Conservation (phyloP, 2,329 filamentous ascomycete species). For the Clarireedia sp. region DNA sequence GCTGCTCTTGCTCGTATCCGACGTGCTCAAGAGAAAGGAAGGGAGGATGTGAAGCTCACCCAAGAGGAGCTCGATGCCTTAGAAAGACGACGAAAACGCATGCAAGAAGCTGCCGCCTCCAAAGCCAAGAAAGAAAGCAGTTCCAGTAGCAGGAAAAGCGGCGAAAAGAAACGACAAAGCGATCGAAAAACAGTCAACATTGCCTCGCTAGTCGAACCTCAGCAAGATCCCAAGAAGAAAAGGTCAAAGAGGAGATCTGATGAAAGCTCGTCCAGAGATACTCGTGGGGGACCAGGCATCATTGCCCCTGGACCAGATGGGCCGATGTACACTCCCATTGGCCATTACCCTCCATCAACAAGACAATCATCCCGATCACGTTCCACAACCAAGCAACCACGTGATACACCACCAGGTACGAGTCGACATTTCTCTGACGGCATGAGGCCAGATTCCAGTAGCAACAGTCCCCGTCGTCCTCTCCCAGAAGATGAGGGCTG, state of each 20-base stretch:
- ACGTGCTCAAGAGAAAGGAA: conserved; percentile 67
- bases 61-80: conserved; percentile 74
- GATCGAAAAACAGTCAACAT: conserved; percentile 20
- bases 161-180: conserved; percentile 23
- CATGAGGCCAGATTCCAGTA: conserved; percentile 32
- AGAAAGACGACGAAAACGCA: conserved; percentile 57
- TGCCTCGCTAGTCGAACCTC: conserved; percentile 20
- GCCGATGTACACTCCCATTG: conserved; percentile 38
- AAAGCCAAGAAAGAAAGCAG: conserved; percentile 22
- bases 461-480: conserved; percentile 28
- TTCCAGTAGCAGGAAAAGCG: conserved; percentile 20
- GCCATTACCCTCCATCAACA: conserved; percentile 31
- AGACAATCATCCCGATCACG: conserved; percentile 30
- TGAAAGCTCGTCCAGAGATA: conserved; percentile 22
- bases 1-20: conserved; percentile 74
- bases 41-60: conserved; percentile 70
- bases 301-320: conserved; percentile 41
- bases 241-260: conserved; percentile 26
- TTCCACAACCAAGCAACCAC: conserved; percentile 19
- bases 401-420: conserved; percentile 17
- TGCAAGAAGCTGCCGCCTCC: conserved; percentile 29
- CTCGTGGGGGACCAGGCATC: conserved; percentile 34
- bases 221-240: conserved; percentile 20
- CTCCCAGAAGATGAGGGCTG: conserved; percentile 42
- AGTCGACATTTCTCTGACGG: conserved; percentile 26